Evolutionary conservation across 257 asterid species (phyloP), one percentile per base, ranked within the genome.

Genomic region (Plantago major): DNA sequence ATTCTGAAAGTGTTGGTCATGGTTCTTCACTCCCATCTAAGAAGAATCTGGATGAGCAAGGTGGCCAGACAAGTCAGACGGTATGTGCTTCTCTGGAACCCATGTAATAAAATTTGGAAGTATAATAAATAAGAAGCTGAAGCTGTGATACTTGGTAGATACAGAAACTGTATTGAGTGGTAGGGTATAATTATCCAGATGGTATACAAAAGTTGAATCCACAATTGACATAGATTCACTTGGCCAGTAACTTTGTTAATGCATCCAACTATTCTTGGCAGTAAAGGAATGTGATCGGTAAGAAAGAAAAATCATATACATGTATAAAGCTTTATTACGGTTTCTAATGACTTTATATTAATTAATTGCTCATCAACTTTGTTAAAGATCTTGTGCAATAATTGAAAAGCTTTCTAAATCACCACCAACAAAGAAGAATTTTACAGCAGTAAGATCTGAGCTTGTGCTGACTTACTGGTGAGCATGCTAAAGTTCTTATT

Each of bases 61-160:
- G 73, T 57, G 84, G 77, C 58, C 87, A 66, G 69, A 73, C 56
- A 65, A 85, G 85, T 67, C 90, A 87, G 75, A 76, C 73, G 97
- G 99, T 93, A 89, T 76, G 94, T 79, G 62, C 66, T 67, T 76
- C 74, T 71, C 73, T 72, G 72, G 73, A 55, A 63, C 73, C 69
- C 68, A 69, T 62, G 67, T 56, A 69, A 64, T 68, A 57, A 74
- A 56, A 53, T 61, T 76, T 52, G 64, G 64, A 52, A 58, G 67
- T 62, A 54, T 9, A 57, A 52, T 71, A 52, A 16, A 56, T 56
- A 28, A 43, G 63, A 58, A 64, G 67, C 64, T 77, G 47, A 62
- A 74, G 52, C 50, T 63, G 64, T 64, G 57, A 55, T 51, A 49
- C 54, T 60, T 55, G 50, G 74, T 55, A 55, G 49, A 51, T 63